phyloP scores from a whole-genome alignment of 2,329 filamentous ascomycete genomes.

The Epichloe gansuensis region DNA sequence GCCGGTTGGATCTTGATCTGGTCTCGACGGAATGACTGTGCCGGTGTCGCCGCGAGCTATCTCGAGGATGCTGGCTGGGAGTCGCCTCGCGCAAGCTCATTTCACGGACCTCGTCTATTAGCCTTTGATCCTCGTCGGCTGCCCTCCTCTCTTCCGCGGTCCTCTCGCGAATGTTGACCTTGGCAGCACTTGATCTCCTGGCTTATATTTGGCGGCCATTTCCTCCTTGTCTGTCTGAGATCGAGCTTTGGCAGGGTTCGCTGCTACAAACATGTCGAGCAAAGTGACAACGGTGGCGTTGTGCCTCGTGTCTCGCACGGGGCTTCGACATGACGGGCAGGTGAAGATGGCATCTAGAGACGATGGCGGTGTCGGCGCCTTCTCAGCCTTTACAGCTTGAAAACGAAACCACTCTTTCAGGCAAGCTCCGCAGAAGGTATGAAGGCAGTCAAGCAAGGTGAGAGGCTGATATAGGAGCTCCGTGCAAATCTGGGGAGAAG shows the following conservation, averaged over 20 bases:
- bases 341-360: slow-evolving; percentile 52
- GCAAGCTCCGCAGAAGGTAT: slow-evolving; percentile 93
- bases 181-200: slow-evolving; percentile 70
- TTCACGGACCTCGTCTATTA: slow-evolving; percentile 60
- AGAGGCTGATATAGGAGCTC: slow-evolving; percentile 86
- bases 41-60: slow-evolving; percentile 17
- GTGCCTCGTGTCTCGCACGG: slow-evolving; percentile 74
- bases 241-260: slow-evolving; percentile 65
- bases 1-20: slow-evolving; percentile 19
- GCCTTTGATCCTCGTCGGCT: slow-evolving; percentile 54
- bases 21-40: slow-evolving; percentile 25
- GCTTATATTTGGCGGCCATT: slow-evolving; percentile 63
- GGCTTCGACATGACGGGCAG: slow-evolving; percentile 83
- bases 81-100: slow-evolving; percentile 61
- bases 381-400: slow-evolving; percentile 52
- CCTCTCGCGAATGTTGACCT: slow-evolving; percentile 37
- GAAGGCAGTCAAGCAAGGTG: slow-evolving; percentile 83
- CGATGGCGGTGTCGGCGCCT: slow-evolving; percentile 35
- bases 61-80: slow-evolving; percentile 27
- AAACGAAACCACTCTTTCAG: slow-evolving; percentile 91
- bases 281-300: slow-evolving; percentile 86
- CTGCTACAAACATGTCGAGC: slow-evolving; percentile 73
- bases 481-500: slow-evolving; percentile 67
- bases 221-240: slow-evolving; percentile 62
- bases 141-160: slow-evolving; percentile 40